Evolutionary conservation across 1,284 basidiomycete species (phyloP).

Genomic region (Ustilago sp.): DNA sequence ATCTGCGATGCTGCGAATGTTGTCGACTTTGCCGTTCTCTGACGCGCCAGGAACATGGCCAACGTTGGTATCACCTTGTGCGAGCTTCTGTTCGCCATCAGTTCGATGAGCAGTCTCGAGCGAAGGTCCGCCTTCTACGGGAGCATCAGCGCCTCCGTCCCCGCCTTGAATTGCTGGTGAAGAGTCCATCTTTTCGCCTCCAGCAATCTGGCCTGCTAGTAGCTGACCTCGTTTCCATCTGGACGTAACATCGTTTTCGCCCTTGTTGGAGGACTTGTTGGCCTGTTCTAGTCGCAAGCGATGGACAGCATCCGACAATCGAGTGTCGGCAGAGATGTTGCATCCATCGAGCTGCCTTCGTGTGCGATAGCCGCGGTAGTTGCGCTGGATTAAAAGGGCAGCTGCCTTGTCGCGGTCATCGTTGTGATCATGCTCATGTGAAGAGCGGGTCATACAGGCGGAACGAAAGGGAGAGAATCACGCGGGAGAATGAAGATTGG

Average conservation of each 20-base stretch:
- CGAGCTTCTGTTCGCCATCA: constrained; percentile 22
- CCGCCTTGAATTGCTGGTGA: constrained; percentile 22
- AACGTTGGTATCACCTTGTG: constrained; percentile 41
- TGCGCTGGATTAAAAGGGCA: constrained; percentile 54
- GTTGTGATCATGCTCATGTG: constrained; percentile 40
- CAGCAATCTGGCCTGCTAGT: constrained; percentile 54
- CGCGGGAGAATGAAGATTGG: too few relatives aligned
- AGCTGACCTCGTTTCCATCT: constrained; percentile 61
- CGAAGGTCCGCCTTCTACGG: constrained; percentile 51
- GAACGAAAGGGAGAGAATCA: too few relatives aligned
- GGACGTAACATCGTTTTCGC: constrained; percentile 43
- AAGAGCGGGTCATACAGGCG: too few relatives aligned
- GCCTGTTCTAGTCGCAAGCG: constrained; percentile 53
- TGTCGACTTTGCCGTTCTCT: constrained; percentile 60
- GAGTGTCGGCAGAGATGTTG: constrained; percentile 54
- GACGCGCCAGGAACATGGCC: constrained; percentile 60
- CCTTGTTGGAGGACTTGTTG: constrained; percentile 42
- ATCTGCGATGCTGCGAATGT: constrained; percentile 57
- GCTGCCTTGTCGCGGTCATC: constrained; percentile 44
- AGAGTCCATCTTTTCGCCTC: constrained; percentile 39
- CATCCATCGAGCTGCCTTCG: constrained; percentile 52
- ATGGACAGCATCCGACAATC: constrained; percentile 59
- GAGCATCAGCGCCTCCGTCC: constrained; percentile 19
- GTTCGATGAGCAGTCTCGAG: constrained; percentile 20
- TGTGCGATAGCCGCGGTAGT: constrained; percentile 61